Base-by-base conservation (phyloP, 2,329 filamentous ascomycete species). In the Macrophomina phaseolina region DNA sequence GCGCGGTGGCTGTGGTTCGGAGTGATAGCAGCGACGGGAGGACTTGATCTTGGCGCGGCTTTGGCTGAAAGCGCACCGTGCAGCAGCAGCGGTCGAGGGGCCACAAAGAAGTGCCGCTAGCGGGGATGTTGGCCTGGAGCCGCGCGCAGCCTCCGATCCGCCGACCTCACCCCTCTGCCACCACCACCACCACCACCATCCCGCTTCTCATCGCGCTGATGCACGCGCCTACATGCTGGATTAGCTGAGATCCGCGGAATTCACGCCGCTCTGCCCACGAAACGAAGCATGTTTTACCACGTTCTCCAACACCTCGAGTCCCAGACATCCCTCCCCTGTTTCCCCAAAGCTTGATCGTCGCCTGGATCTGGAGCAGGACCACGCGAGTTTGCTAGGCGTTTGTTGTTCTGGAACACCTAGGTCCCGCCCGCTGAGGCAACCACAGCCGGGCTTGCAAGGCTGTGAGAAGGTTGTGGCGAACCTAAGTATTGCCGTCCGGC, bases 281-380 rank as follows among this genome's bases (percentile, higher is more conserved):
- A 62, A 62, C 42, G n/a, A 51, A 38, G 58, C 58, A 62, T 49
- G 58, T 62, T 36, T 48, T 62, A 23, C 58, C 58, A 14, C 40
- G n/a, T 23, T 30, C 58, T 62, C 58, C 58, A 62, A 62, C 58
- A 38, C n/a, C 45, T 38, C 23, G n/a, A 51, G 58, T 62, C n/a
- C 45, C 45, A 62, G 58, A 62, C 49, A 11, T 8, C 45, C 49
- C 58, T 62, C 58, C 23, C 58, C 42, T 62, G 58, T 62, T 62
- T 62, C 18, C 45, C 58, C 46, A 51, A 3, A 6, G 58, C 58
- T 62, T 62, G 58, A 62, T 62, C 58, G 45, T n/a, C 58, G n/a
- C 58, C 32, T 32, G 45, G 58, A 6, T 49, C 32, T 11, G 16
- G 9, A n/a, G 12, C 28, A 36, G 48, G 30, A 46, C 36, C 56